phyloP scores from a whole-genome alignment of 1,284 basidiomycete genomes.

The Pterulicium gracile region DNA sequence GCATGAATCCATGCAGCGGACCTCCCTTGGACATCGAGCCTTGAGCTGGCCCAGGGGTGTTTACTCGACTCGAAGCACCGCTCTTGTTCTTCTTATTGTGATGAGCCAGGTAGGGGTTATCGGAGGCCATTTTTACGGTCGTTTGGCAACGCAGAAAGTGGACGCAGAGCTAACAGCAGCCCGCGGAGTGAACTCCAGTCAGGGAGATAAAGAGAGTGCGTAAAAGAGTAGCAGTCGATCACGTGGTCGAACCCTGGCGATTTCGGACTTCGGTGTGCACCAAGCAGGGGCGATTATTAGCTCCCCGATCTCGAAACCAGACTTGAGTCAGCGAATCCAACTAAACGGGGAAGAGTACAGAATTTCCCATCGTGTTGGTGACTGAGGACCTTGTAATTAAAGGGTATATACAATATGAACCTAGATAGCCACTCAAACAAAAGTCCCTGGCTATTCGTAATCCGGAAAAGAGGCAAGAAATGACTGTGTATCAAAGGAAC shows the following conservation, averaged over 20 bases:
- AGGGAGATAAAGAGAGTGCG: neutral
- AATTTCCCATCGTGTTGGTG: too few species aligned
- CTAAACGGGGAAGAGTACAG: neutral
- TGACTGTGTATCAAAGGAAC: neutral
- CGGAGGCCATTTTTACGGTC: constrained; percentile 12
- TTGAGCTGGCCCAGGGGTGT: too few species aligned
- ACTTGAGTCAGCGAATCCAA: neutral
- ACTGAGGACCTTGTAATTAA: too few species aligned
- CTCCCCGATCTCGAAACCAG: neutral
- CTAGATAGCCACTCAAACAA: too few species aligned
- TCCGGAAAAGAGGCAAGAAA: neutral
- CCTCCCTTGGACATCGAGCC: constrained; percentile 17
- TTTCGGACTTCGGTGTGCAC: neutral
- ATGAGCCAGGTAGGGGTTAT: constrained; percentile 54
- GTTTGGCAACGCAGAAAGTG: too few species aligned
- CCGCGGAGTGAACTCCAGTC: neutral
- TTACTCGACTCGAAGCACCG: constrained; percentile 8
- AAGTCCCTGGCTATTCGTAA: too few species aligned
- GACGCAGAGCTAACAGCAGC: neutral
- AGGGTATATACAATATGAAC: too few species aligned
- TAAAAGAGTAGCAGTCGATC: neutral
- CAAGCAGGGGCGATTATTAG: neutral
- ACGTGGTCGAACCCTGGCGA: neutral
- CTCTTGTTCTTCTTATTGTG: constrained; percentile 22
- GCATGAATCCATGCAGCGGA: constrained; percentile 71